phyloP scores from a whole-genome alignment of 305 asterid species.

The Fraxinus sp. region DNA sequence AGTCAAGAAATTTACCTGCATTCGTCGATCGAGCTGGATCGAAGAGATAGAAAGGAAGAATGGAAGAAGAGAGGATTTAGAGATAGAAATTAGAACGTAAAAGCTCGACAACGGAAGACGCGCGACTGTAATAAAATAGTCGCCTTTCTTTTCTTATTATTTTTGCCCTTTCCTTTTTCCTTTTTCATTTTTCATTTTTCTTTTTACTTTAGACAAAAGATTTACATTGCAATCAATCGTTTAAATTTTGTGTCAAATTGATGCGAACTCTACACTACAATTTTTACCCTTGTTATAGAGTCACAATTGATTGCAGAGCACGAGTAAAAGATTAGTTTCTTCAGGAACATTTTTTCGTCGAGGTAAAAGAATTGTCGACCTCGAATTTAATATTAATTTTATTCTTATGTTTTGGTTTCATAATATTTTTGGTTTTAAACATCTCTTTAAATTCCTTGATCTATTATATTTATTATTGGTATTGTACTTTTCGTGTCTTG shows the following conservation, averaged over 20 bases:
- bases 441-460: not conserved
- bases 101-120: constrained; percentile 10
- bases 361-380: not conserved
- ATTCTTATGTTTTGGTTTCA: not conserved
- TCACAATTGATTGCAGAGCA: not conserved
- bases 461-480: not conserved
- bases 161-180: not conserved
- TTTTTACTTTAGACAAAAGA: not conserved
- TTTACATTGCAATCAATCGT: not conserved
- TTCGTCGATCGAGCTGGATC: constrained; percentile 41
- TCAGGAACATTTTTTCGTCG: not conserved
- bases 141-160: not conserved
- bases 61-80: constrained; percentile 4
- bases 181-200: not conserved
- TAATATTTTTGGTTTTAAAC: not conserved
- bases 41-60: constrained; percentile 23
- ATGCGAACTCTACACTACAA: not conserved
- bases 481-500: too few relatives aligned
- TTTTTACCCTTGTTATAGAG: not conserved
- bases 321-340: not conserved
- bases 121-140: not conserved
- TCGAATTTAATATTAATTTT: not conserved
- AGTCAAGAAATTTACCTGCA: constrained; percentile 33
- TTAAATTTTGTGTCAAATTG: not conserved
- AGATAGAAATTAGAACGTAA: constrained; percentile 23